phyloP scores from a whole-genome alignment of 352 stramenopile species.

The Aphanomyces euteiches region DNA sequence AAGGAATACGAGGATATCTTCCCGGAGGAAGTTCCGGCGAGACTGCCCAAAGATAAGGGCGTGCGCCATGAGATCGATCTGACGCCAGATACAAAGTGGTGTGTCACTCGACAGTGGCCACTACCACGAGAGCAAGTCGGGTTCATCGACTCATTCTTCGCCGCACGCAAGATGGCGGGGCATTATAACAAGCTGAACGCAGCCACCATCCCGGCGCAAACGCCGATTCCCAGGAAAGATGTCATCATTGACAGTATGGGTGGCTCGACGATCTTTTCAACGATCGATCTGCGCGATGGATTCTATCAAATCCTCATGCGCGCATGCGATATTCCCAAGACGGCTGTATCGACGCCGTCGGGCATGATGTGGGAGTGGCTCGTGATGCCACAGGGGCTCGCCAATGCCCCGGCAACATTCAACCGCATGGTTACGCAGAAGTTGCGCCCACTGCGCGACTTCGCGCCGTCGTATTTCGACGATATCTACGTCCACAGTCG shows the following conservation, averaged over 20 bases:
- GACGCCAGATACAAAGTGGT: conserved; percentile 18
- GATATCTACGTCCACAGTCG: conserved; percentile 37
- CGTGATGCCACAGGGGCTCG: conserved; percentile 31
- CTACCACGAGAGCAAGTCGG: conserved; percentile 31
- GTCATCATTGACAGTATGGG: conserved; percentile 35
- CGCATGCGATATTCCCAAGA: conserved; percentile 30
- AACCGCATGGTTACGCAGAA: conserved; percentile 37
- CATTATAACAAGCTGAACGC: conserved; percentile 41
- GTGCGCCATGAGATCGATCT: conserved; percentile 27
- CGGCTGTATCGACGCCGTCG: conserved; percentile 31
- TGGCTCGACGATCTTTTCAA: conserved; percentile 37
- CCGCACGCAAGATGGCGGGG: conserved; percentile 16
- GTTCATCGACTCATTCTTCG: conserved; percentile 24
- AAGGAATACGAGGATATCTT: neutral
- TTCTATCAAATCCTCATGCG: conserved; percentile 39
- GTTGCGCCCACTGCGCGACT: conserved; percentile 30
- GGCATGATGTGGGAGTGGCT: conserved; percentile 19
- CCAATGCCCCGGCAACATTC: conserved; percentile 38
- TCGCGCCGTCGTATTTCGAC: conserved; percentile 37
- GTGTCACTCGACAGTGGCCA: conserved; percentile 28
- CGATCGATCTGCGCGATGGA: conserved; percentile 36
- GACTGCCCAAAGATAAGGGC: neutral
- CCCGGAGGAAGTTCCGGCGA: neutral
- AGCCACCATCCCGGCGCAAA: conserved; percentile 37
- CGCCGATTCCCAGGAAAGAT: conserved; percentile 37